Conservation (phyloP, 495 filamentous ascomycete genomes). For the Symbiotaphrina buchneri region DNA sequence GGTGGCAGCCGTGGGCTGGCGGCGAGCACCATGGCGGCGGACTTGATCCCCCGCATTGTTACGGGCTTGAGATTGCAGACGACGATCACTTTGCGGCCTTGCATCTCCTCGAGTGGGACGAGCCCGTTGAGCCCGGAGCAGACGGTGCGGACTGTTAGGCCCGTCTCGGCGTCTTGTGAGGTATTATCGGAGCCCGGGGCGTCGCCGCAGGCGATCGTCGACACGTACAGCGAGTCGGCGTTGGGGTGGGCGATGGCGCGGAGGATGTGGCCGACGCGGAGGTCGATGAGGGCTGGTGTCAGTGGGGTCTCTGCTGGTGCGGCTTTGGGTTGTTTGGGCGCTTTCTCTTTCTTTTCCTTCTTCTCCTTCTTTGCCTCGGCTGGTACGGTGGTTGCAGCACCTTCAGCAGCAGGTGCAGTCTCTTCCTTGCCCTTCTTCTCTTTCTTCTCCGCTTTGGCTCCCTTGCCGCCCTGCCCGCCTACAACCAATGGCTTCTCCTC, state of each 20-base stretch:
- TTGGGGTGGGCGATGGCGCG: constrained; percentile 89
- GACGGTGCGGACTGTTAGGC: constrained; percentile 75
- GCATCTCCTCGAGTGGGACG: constrained; percentile 85
- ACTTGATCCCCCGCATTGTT: constrained; percentile 96
- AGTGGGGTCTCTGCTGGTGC: constrained; percentile 41
- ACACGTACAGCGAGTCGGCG: constrained; percentile 86
- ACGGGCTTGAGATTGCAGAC: constrained; percentile 97
- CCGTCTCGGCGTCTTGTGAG: constrained; percentile 48
- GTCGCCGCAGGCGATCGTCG: constrained; percentile 92
- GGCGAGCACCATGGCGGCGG: constrained; percentile 84
- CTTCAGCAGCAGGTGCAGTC: constrained; percentile 15
- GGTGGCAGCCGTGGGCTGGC: constrained; percentile 53
- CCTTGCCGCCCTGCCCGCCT: no score
- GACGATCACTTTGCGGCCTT: constrained; percentile 77
- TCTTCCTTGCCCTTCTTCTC: constrained; percentile 20
- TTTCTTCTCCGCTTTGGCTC: constrained; percentile 16
- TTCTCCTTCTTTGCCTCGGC: constrained; percentile 42
- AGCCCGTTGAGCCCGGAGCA: constrained; percentile 92
- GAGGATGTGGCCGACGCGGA: constrained; percentile 91
- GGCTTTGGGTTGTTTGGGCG: constrained; percentile 37
- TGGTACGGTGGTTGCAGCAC: neutral
- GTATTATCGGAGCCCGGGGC: constrained; percentile 70
- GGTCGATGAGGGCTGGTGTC: constrained; percentile 72
- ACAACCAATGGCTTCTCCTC: no score
- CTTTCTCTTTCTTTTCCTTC: constrained; percentile 60